phyloP scores from a whole-genome alignment of 129 eudicot species.

The Artemisia annua region DNA sequence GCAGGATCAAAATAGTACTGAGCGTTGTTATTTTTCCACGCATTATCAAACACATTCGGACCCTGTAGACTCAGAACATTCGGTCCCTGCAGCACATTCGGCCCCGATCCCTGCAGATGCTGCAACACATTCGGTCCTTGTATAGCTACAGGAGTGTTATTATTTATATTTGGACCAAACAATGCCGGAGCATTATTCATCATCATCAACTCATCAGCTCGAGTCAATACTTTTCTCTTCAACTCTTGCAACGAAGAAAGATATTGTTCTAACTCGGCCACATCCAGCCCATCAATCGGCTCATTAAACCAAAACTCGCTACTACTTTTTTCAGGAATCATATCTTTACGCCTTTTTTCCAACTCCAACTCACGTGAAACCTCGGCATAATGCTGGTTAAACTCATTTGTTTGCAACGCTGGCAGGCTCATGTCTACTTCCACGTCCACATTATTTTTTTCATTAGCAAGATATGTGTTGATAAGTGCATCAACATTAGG shows the following conservation, averaged over 20 bases:
- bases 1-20: too few species aligned
- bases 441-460: background rate
- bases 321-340: background rate
- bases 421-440: background rate
- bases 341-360: conserved; percentile 10
- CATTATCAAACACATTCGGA: too few species aligned
- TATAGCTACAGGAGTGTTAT: background rate
- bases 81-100: too few species aligned
- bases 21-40: too few species aligned
- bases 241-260: conserved; percentile 12
- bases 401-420: background rate
- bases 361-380: conserved; percentile 14
- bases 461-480: conserved; percentile 21
- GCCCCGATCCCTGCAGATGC: too few species aligned
- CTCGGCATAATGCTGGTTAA: conserved; percentile 3
- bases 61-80: too few species aligned
- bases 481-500: conserved; percentile 24
- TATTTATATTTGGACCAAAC: background rate
- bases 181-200: background rate
- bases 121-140: too few species aligned
- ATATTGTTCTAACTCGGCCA: conserved; percentile 16
- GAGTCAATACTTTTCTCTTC: conserved; percentile 7
- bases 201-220: conserved; percentile 11
- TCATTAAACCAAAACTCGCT: background rate
- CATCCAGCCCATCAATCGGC: background rate